These are phyloP conservation scores for Chalciporus chontae DNA, from an alignment of 768 basidiomycete species.

Conservation along the genomic window DNA sequence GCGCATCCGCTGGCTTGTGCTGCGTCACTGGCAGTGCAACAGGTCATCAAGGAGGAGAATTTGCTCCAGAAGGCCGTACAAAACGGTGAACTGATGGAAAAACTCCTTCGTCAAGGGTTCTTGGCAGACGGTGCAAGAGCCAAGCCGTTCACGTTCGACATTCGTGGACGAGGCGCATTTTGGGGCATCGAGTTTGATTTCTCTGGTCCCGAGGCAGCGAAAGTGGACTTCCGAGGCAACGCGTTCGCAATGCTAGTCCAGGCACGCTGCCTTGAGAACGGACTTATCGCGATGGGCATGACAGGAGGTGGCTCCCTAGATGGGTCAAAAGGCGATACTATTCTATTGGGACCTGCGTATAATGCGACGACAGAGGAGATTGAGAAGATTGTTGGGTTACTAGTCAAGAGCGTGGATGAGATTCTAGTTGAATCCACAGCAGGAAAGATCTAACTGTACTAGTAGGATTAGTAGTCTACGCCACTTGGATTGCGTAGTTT, in stretches of 20 bases:
- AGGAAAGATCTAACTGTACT: neutral
- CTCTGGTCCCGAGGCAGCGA: constrained; percentile 36
- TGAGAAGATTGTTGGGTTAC: constrained; percentile 59
- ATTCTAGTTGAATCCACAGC: constrained; percentile 40
- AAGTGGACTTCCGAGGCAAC: constrained; percentile 48
- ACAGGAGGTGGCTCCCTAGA: constrained; percentile 64
- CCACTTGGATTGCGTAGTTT: constrained; percentile 18
- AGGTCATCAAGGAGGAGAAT: constrained; percentile 64
- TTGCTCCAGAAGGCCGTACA: constrained; percentile 61
- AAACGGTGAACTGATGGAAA: constrained; percentile 60
- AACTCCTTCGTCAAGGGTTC: constrained; percentile 52
- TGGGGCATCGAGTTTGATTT: constrained; percentile 86
- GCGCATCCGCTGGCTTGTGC: constrained; percentile 75
- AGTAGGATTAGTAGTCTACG: neutral
- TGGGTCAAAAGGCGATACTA: constrained; percentile 69
- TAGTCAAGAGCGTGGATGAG: constrained; percentile 67
- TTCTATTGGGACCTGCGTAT: constrained; percentile 77
- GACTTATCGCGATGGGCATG: constrained; percentile 72
- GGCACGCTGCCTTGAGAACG: constrained; percentile 62
- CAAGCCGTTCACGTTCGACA: constrained; percentile 69
- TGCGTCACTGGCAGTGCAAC: constrained; percentile 78
- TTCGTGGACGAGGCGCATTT: constrained; percentile 81
- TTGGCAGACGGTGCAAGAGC: constrained; percentile 52
- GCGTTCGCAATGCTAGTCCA: constrained; percentile 69
- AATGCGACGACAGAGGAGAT: constrained; percentile 70